These are phyloP conservation scores for Saccharomycopsis oosterbeekiorum DNA, from an alignment of 805 yeast genomes.

Conservation along the genomic window DNA sequence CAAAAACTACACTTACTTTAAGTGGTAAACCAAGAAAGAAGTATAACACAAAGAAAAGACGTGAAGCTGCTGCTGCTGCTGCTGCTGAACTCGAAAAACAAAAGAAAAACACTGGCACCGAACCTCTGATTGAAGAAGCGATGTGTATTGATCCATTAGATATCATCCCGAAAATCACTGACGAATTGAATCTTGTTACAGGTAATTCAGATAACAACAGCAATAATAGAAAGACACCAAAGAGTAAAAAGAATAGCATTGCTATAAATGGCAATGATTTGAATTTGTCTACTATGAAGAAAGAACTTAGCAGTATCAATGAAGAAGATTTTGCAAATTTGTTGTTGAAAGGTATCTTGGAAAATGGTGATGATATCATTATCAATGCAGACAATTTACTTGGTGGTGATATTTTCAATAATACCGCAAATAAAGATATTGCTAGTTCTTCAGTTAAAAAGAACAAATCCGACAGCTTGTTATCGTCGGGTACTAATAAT, in stretches of 20 bases:
- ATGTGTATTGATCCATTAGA: neutral
- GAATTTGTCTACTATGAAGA: neutral
- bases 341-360: neutral
- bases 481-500: neutral
- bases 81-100: neutral
- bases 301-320: neutral
- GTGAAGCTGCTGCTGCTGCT: neutral
- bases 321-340: neutral
- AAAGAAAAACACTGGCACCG: neutral
- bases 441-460: neutral
- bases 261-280: neutral
- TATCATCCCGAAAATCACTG: neutral
- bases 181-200: neutral
- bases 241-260: neutral
- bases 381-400: neutral
- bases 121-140: neutral
- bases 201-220: neutral
- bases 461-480: neutral
- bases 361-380: neutral
- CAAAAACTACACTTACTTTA: neutral
- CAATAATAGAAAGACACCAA: neutral
- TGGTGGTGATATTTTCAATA: neutral
- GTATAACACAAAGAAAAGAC: neutral
- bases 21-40: constrained; percentile 1
- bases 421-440: neutral